A percentile compares a stretch with the other conserved stretches of the same genome.
These are phyloP conservation scores for Podospora tetraspora DNA, from an alignment of 495 filamentous ascomycete species.

Conservation along the genomic window DNA sequence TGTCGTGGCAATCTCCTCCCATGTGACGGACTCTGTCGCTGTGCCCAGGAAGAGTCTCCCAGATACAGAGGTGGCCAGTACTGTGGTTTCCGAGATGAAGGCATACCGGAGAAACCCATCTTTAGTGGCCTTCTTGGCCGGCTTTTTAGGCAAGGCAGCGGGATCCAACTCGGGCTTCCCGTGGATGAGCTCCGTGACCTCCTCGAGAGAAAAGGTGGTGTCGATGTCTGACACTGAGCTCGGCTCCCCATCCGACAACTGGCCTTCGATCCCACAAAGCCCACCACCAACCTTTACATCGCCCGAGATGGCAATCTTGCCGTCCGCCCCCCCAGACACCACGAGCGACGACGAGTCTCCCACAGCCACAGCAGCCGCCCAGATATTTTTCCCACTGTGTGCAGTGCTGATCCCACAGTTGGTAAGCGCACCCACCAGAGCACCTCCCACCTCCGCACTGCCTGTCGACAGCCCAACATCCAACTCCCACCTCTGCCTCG, in stretches of 20 bases:
- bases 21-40: slow-evolving; percentile 28
- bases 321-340: slow-evolving; percentile 86
- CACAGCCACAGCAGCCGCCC: slow-evolving; percentile 57
- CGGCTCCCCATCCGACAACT: background rate
- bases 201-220: slow-evolving; percentile 17
- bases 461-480: slow-evolving; percentile 19
- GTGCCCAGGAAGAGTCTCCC: slow-evolving; percentile 55
- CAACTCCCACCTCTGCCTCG: slow-evolving; percentile 64
- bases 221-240: slow-evolving; percentile 12
- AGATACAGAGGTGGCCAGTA: slow-evolving; percentile 56
- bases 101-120: slow-evolving; percentile 58
- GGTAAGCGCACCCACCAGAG: slow-evolving; percentile 35
- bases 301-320: slow-evolving; percentile 46
- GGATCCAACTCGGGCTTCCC: background rate
- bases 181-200: slow-evolving; percentile 13
- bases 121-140: slow-evolving; percentile 20
- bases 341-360: slow-evolving; percentile 37
- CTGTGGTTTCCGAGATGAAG: slow-evolving; percentile 52
- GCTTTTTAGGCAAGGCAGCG: background rate
- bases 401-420: slow-evolving; percentile 50
- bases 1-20: slow-evolving; percentile 38
- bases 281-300: slow-evolving; percentile 3
- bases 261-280: background rate
- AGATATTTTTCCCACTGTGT: slow-evolving; percentile 89
- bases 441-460: background rate